phyloP scores from a whole-genome alignment of 2,329 filamentous ascomycete genomes.

The Ophiosphaerella narmari region DNA sequence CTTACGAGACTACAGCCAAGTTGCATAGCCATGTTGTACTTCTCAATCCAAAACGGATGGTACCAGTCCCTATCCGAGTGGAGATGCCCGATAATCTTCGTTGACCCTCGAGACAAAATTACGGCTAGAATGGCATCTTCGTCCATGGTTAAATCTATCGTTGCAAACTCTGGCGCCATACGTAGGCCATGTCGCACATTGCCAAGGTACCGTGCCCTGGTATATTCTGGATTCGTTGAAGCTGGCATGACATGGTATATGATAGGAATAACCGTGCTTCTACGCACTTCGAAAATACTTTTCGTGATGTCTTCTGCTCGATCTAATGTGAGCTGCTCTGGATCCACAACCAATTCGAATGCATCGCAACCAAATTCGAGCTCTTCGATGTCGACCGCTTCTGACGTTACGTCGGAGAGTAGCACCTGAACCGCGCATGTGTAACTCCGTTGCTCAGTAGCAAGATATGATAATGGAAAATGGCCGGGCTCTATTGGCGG shows the following conservation, averaged over 20 bases:
- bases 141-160: conserved; percentile 64
- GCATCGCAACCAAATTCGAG: conserved; percentile 69
- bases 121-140: conserved; percentile 59
- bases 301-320: conserved; percentile 57
- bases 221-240: conserved; percentile 22
- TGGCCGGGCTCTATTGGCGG: conserved; percentile 62
- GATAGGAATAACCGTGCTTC: conserved; percentile 61
- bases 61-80: conserved; percentile 60
- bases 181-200: conserved; percentile 64
- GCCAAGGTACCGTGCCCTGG: conserved; percentile 55
- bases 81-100: conserved; percentile 66
- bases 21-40: conserved; percentile 62
- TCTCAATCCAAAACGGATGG: conserved; percentile 58
- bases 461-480: conserved; percentile 66
- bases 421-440: conserved; percentile 70
- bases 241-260: conserved; percentile 45
- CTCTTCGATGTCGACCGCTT: conserved; percentile 65
- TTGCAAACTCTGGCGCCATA: conserved; percentile 65
- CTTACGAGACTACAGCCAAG: conserved; percentile 67
- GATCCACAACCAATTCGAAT: conserved; percentile 64
- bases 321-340: conserved; percentile 23
- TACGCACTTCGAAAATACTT: conserved; percentile 62
- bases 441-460: conserved; percentile 63
- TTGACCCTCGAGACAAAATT: conserved; percentile 56
- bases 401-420: conserved; percentile 61